Evolutionary conservation across 2,329 filamentous ascomycete species (phyloP), one percentile per base, ranked within the genome.

Genomic region (Phoma herbarum): DNA sequence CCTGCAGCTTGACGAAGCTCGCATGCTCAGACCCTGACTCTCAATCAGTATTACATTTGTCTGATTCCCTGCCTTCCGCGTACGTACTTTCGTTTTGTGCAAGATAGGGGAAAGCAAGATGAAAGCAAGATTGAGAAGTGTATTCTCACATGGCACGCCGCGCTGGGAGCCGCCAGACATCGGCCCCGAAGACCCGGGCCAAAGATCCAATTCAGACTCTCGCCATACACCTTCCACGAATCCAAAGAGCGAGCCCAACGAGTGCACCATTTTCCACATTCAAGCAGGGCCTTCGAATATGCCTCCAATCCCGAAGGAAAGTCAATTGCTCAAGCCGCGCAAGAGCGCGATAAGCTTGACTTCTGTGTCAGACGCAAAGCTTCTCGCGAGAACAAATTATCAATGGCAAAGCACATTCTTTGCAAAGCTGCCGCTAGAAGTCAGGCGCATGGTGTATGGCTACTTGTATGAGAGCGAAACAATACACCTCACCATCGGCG

Each of bases 351-450:
- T 75, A 10, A 67, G 61, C 9, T 48, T 72, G 4, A 63, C 66
- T 0, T 67, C 64, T 1, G 52, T 59, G 5, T 59, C 63, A 0
- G 64, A 74, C 51, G 49, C 64, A 11, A 68, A 68, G 29, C 48
- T 75, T 6, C 68, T 72, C 42, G 61, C 64, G 60, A 61, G 67
- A 33, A 74, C 73, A 25, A 60, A 69, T 49, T 59, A 59, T 33
- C 74, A 76, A 58, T 62, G 47, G 8, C 70, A 74, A 41, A 69
- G 68, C 26, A 48, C 59, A 5, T 74, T 76, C 44, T 76, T 77
- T 44, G 64, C 61, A 1, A 62, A 55, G n/a, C n/a, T 77, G 26
- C 74, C 73, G 12, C 41, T 73, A 20, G 74, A 77, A 54, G 49
- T 77, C 20, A 46, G 74, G 41, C 54, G 53, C 18, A 69, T 71